Evolutionary conservation across 768 basidiomycete species (phyloP).

Genomic region (Tephrocybe sp.): DNA sequence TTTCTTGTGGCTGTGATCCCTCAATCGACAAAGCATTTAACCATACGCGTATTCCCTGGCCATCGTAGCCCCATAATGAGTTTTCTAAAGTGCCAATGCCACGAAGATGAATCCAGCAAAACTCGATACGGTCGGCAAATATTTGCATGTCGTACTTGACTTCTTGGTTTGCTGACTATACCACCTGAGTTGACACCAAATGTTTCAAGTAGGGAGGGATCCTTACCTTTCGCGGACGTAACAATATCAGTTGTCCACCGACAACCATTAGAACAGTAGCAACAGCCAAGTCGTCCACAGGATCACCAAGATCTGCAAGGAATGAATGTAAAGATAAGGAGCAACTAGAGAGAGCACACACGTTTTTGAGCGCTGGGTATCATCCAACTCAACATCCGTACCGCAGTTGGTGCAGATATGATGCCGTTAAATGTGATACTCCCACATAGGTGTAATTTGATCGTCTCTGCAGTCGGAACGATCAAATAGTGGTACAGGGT

Average conservation of each 20-base stretch:
- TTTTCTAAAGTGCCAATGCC: constrained; percentile 94
- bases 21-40: constrained; percentile 94
- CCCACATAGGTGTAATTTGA: constrained; percentile 87
- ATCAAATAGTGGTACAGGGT: constrained; percentile 91
- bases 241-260: constrained; percentile 84
- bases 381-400: constrained; percentile 95
- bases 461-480: constrained; percentile 75
- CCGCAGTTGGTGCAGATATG: constrained; percentile 77
- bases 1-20: constrained; percentile 37
- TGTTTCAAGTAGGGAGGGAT: neutral
- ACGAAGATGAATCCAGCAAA: constrained; percentile 97
- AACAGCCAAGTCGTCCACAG: constrained; percentile 85
- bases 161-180: constrained; percentile 77
- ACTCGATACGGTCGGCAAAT: constrained; percentile 94
- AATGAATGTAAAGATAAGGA: constrained; percentile 1
- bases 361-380: constrained; percentile 92
- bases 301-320: constrained; percentile 82
- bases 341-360: constrained; percentile 34
- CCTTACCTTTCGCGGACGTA: constrained; percentile 81
- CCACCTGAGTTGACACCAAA: neutral
- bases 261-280: constrained; percentile 97
- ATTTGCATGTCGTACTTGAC: constrained; percentile 98
- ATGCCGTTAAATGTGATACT: constrained; percentile 94
- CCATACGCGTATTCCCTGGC: constrained; percentile 88
- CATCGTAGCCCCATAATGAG: constrained; percentile 97